Base-by-base conservation (phyloP, 1,284 basidiomycete genomes). In the Trametes versicolor region DNA sequence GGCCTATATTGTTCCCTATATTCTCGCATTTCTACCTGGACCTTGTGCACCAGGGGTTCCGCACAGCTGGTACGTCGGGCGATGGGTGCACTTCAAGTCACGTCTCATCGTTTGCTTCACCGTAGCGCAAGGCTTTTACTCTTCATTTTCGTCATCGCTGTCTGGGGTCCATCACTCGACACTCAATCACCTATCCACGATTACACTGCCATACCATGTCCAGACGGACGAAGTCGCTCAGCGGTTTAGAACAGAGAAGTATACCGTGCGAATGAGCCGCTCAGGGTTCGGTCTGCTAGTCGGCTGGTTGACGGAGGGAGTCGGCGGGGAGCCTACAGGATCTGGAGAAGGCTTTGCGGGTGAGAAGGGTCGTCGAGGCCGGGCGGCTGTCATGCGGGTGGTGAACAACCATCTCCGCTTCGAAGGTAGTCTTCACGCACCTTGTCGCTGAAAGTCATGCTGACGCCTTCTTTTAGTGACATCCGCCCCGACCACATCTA, bases 11-110 rank as follows among this genome's bases (percentile, higher is more conserved):
- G 19, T 97, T 97, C 74, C 98, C 98, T 4, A 93, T 99, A 67
- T 99, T 99, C 76, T 95, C 94, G 48, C 96, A 99, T 79, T 98
- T 98, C 74, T 99, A 97, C 78, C 85, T 99, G 39, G 97, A 99
- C 76, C 85, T 99, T 54, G 91, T 99, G 60, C 90, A 96, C 73
- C 90, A 92, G 67, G 96, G 95, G 4, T 95, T 94, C 78, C 92
- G 93, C 71, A 92, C 95, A 71, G 93, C 96, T 68, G 95, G 94
- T 94, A 73, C 64, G 89, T 79, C 27, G 2, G 49, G 58, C 23
- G 10, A 9, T 17, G 32, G 17, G 45, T 49, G 19, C 23, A 34
- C 45, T 54, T 52, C 25, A 12, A 4, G 4, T n/a, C n/a, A 19
- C 23, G 48, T 48, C 58, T 60, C 50, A 55, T 39, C 36, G n/a